Conservation (phyloP, 768 basidiomycete species). For the Serendipita vermifera region DNA sequence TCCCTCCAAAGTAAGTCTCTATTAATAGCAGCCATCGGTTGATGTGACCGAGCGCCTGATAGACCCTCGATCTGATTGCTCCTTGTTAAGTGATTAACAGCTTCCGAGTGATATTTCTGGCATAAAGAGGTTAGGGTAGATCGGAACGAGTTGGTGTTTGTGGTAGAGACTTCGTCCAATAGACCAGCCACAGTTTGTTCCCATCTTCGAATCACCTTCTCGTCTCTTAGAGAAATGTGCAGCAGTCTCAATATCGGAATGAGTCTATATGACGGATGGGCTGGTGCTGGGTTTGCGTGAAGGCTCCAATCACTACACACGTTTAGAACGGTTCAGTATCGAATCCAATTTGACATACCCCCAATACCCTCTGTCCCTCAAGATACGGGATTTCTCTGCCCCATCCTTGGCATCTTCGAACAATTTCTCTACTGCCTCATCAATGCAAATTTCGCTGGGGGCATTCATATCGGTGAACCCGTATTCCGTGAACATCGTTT, state of each 20-base stretch:
- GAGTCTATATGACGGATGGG: conserved; percentile 70
- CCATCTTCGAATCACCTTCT: conserved; percentile 20
- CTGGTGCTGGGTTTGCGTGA: conserved; percentile 43
- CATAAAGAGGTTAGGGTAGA: conserved; percentile 10
- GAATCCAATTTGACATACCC: conserved; percentile 37
- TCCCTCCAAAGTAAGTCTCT: conserved; percentile 46
- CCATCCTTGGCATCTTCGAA: conserved; percentile 36
- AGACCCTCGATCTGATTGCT: conserved; percentile 9
- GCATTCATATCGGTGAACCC: conserved; percentile 44
- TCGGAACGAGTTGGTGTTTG: conserved; percentile 10
- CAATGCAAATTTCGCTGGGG: conserved; percentile 50
- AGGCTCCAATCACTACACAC: conserved; percentile 63
- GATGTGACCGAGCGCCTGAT: not conserved
- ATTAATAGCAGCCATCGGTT: conserved; percentile 21
- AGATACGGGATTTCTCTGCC: conserved; percentile 35
- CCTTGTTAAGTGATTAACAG: not conserved
- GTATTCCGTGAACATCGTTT: conserved; percentile 74
- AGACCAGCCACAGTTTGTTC: conserved; percentile 14
- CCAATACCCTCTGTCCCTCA: conserved; percentile 67
- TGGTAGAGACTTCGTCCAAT: conserved; percentile 7
- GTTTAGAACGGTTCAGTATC: not conserved
- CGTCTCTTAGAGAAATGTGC: conserved; percentile 32
- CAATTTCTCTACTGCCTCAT: conserved; percentile 37
- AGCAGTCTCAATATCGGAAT: conserved; percentile 58
- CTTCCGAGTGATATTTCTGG: not conserved